Base-by-base conservation (phyloP, 2,329 filamentous ascomycete species). In the Colletotrichum truncatum region DNA sequence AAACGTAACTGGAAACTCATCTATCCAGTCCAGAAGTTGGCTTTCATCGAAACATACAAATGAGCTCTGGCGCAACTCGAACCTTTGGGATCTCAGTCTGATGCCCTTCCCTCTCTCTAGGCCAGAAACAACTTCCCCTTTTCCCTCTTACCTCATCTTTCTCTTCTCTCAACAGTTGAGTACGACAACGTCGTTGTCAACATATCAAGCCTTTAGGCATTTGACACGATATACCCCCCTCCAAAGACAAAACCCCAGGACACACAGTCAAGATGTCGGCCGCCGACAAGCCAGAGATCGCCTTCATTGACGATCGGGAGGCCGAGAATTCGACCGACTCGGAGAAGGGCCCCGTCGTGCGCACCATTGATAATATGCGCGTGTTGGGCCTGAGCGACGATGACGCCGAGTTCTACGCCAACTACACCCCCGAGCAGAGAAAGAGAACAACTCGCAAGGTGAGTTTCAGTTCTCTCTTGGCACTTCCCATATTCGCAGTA, bases 361-460 rank as follows among this genome's bases (percentile, higher is more conserved):
- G 67, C 12, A 67, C 67, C 3, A 72, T 76, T 30, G 75, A 73
- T 43, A 70, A 69, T 54, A 69, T 76, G 36, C 74, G 72, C 7
- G 73, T 76, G 28, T 30, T 76, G 26, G 74, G 74, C 12, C 59
- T 76, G 14, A 71, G 45, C 28, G 67, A 70, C 12, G 71, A 73
- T 3, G 73, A 75, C 65, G 70, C 67, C 3, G 69, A 72, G 14
- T 75, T 75, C 46, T 75, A 75, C 63, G 68, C 63, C 16, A 71
- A 60, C 54, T 68, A 66, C 30, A 61, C 72, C 1, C 57, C 66
- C 11, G 69, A 68, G 45, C 60, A 72, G 66, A 51, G 74, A 9
- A 72, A 71, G 61, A 51, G 51, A n/a, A 65, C 71, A 10, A 70
- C 64, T 11, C 71, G 64, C 36, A 75, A 74, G 71, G 73, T 73